Percentiles rank a stretch among this genome's conserved stretches.
phyloP scores from a whole-genome alignment of 2,329 filamentous ascomycete genomes.

The Alternaria gaisen region DNA sequence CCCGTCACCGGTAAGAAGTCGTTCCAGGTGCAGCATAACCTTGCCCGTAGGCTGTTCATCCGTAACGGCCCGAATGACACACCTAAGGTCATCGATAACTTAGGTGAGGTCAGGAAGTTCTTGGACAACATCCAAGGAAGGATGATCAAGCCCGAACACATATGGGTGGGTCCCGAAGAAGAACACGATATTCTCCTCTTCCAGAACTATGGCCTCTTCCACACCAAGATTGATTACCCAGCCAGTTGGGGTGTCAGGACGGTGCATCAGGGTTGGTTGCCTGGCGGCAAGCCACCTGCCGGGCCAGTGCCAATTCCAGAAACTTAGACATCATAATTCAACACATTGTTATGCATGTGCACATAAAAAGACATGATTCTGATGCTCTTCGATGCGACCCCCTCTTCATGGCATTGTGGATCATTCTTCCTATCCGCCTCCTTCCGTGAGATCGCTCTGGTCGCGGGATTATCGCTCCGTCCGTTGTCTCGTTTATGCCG shows the following conservation, averaged over 20 bases:
- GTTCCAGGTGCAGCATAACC: conserved; percentile 6
- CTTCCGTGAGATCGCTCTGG: not conserved
- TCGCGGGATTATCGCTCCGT: not conserved
- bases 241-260: conserved; percentile 5
- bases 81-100: conserved; percentile 4
- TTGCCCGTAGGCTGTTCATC: conserved; percentile 4
- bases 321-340: not conserved
- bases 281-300: not conserved
- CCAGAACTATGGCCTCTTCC: conserved; percentile 8
- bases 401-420: not conserved
- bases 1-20: conserved; percentile 5
- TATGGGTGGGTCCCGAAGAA: conserved; percentile 7
- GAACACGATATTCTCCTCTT: conserved; percentile 8
- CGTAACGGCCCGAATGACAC: not conserved
- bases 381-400: not conserved
- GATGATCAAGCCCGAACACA: conserved; percentile 12
- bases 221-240: conserved; percentile 12
- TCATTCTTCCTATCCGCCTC: not conserved
- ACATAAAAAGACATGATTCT: not conserved
- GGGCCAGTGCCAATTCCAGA: conserved; percentile 9
- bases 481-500: not conserved
- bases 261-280: conserved; percentile 5
- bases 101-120: conserved; percentile 9
- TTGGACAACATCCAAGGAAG: conserved; percentile 5
- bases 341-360: not conserved